Evolutionary conservation across 2,329 filamentous ascomycete genomes (phyloP).

Genomic region (Dendrostoma leiphaemia): DNA sequence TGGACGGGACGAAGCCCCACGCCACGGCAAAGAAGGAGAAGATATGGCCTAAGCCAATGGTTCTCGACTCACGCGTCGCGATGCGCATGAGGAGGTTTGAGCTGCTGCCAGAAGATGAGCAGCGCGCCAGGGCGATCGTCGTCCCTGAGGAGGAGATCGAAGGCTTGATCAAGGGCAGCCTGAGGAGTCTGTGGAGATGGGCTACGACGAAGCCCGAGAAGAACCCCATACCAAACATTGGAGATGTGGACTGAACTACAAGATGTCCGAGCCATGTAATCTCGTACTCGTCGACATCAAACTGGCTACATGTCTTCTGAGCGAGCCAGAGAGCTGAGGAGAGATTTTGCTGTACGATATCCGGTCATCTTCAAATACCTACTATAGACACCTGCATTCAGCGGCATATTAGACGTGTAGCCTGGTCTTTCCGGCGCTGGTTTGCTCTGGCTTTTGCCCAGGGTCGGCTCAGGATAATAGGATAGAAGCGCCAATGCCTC

Average conservation of each 20-base stretch:
- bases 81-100: constrained; percentile 79
- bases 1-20: background rate
- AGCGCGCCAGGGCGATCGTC: constrained; percentile 58
- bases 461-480: background rate
- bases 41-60: constrained; percentile 73
- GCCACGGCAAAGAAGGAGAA: constrained; percentile 48
- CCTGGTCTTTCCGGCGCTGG: background rate
- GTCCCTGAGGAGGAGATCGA: constrained; percentile 68
- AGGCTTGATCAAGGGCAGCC: constrained; percentile 63
- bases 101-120: constrained; percentile 67
- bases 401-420: background rate
- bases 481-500: constrained; percentile 10
- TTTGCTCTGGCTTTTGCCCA: background rate
- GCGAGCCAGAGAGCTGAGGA: too few relatives aligned
- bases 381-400: constrained; percentile 1
- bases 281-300: background rate
- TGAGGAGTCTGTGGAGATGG: constrained; percentile 55
- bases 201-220: constrained; percentile 40
- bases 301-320: background rate
- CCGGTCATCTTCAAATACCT: background rate
- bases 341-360: background rate
- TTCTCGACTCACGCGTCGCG: constrained; percentile 73
- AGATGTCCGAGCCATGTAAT: background rate
- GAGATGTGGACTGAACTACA: constrained; percentile 22
- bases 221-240: constrained; percentile 27